phyloP scores from a whole-genome alignment of 2,329 filamentous ascomycete genomes.

The Trichoderma cornu-damae region DNA sequence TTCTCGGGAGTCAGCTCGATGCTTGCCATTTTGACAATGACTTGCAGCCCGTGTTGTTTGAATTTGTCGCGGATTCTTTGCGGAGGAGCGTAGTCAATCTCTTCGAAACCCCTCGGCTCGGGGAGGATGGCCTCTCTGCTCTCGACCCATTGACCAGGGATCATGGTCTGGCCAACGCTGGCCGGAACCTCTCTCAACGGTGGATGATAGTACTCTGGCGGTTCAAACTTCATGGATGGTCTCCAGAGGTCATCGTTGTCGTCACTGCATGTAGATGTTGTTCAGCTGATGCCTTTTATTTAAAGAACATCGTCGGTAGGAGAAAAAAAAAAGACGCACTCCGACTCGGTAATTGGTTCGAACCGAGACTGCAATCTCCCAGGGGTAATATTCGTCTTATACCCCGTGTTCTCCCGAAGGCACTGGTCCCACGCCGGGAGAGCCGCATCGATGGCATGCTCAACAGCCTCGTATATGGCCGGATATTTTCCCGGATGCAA shows the following conservation, averaged over 20 bases:
- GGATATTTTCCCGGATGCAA: constrained; percentile 33
- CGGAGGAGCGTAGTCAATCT: constrained; percentile 11
- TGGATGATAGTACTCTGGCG: no score
- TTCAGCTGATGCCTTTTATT: not conserved
- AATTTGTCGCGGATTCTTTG: constrained; percentile 22
- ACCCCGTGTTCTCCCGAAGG: not conserved
- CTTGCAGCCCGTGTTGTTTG: constrained; percentile 43
- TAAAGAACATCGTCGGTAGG: accelerated
- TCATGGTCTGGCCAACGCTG: not conserved
- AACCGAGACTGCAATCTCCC: constrained; percentile 6
- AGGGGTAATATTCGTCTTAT: not conserved
- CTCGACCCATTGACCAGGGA: constrained; percentile 17
- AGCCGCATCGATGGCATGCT: constrained; percentile 30
- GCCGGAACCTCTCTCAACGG: no score
- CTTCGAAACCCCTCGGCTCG: constrained; percentile 20
- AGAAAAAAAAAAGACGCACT: no score
- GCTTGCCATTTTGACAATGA: constrained; percentile 56
- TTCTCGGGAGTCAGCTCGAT: constrained; percentile 51
- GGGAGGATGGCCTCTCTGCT: constrained; percentile 22
- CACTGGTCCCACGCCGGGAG: constrained; percentile 46
- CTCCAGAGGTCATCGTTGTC: not conserved
- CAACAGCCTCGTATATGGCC: constrained; percentile 32
- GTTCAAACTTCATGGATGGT: not conserved
- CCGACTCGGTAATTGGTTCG: not conserved
- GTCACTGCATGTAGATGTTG: not conserved